Evolutionary conservation across 2,329 filamentous ascomycete species (phyloP).

Genomic region (Scytalidium sp.): DNA sequence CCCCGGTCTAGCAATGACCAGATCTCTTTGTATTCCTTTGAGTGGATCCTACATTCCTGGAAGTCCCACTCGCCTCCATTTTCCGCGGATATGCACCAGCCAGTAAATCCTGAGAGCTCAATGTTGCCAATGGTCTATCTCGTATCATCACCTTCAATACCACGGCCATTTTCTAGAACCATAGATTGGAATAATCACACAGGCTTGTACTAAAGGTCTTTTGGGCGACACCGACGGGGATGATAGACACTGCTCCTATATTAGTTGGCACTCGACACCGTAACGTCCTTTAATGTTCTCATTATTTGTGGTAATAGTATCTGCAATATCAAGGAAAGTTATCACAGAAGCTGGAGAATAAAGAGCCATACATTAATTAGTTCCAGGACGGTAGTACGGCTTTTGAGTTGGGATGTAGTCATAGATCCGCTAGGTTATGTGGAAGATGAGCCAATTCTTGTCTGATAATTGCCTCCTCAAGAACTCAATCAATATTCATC

Average conservation of each 20-base stretch:
- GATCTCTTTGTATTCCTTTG: too few species aligned
- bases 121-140: slow-evolving; percentile 32
- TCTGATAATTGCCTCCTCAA: too few species aligned
- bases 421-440: slow-evolving; percentile 55
- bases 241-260: slow-evolving; percentile 55
- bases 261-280: slow-evolving; percentile 45
- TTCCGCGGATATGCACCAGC: slow-evolving; percentile 55
- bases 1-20: too few species aligned
- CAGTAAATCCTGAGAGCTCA: slow-evolving; percentile 43
- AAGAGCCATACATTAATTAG: slow-evolving; percentile 57
- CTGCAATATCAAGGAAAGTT: slow-evolving; percentile 53
- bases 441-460: too few species aligned
- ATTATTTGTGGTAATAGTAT: slow-evolving; percentile 36
- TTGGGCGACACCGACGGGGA: slow-evolving; percentile 54
- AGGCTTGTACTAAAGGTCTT: slow-evolving; percentile 47
- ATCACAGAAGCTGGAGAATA: slow-evolving; percentile 48
- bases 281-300: slow-evolving; percentile 46
- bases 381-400: slow-evolving; percentile 54
- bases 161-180: slow-evolving; percentile 40
- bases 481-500: too few species aligned
- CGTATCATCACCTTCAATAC: slow-evolving; percentile 30
- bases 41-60: slow-evolving; percentile 40
- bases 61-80: slow-evolving; percentile 48
- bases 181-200: slow-evolving; percentile 34
- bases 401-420: slow-evolving; percentile 51